phyloP scores from a whole-genome alignment of 805 yeast species.

The Candida sanyiensis region DNA sequence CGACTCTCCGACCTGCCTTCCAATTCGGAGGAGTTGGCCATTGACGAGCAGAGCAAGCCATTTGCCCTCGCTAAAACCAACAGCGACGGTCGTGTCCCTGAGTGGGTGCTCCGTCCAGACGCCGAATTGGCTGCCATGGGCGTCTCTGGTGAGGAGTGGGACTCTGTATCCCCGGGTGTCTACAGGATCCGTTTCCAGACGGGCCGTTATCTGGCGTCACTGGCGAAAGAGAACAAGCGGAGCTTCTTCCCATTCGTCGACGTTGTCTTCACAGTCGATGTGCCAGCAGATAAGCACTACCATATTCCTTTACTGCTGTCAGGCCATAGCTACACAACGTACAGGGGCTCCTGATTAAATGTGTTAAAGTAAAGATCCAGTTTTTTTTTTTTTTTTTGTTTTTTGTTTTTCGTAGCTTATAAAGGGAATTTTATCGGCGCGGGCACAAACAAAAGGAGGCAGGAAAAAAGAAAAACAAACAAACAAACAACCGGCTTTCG shows the following conservation, averaged over 20 bases:
- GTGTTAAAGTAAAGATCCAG: too few species aligned
- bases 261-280: constrained; percentile 60
- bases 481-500: neutral
- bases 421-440: constrained; percentile 1
- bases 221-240: constrained; percentile 26
- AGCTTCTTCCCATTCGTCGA: constrained; percentile 89
- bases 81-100: constrained; percentile 69
- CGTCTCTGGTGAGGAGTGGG: constrained; percentile 36
- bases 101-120: constrained; percentile 52
- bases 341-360: constrained; percentile 51
- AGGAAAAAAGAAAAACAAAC: neutral
- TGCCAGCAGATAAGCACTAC: constrained; percentile 73
- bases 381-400: too few species aligned
- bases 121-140: constrained; percentile 29
- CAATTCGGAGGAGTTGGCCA: constrained; percentile 23
- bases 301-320: constrained; percentile 84
- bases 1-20: constrained; percentile 22
- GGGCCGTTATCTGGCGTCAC: constrained; percentile 49
- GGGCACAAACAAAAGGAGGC: constrained; percentile 1
- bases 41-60: constrained; percentile 33
- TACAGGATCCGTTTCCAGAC: constrained; percentile 77
- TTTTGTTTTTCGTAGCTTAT: too few species aligned
- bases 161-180: constrained; percentile 48
- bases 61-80: constrained; percentile 72
- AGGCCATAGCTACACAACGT: constrained; percentile 84